A percentile compares a stretch with the other conserved stretches of the same genome.
phyloP scores from a whole-genome alignment of 2,329 filamentous ascomycete genomes.

The Escovopsis sp. region DNA sequence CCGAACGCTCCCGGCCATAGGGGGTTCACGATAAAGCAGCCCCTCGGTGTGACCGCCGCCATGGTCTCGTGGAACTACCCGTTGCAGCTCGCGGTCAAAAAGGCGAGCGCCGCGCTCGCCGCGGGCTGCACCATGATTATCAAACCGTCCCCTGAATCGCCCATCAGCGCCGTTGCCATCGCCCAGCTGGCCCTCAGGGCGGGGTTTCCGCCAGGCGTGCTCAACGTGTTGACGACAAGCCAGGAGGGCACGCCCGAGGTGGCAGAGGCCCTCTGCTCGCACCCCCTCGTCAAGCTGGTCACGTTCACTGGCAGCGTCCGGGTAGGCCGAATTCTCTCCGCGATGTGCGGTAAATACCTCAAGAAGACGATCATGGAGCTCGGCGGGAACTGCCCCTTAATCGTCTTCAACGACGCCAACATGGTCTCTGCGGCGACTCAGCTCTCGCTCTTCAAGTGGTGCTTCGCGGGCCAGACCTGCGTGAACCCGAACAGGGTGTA shows the following conservation, averaged over 20 bases:
- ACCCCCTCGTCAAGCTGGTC: constrained; percentile 42
- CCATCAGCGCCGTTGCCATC: constrained; percentile 54
- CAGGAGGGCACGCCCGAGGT: constrained; percentile 28
- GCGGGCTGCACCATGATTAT: constrained; percentile 64
- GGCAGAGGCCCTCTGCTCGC: constrained; percentile 31
- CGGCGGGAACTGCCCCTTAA: constrained; percentile 52
- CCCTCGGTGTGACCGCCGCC: constrained; percentile 20
- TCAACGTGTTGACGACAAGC: constrained; percentile 36
- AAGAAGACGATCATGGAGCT: constrained; percentile 57
- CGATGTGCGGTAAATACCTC: constrained; percentile 43
- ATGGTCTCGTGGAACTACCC: constrained; percentile 44
- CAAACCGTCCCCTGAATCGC: constrained; percentile 61
- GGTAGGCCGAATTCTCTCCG: constrained; percentile 52
- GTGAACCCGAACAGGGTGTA: constrained; percentile 49
- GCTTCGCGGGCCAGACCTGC: constrained; percentile 58
- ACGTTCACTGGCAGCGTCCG: constrained; percentile 63
- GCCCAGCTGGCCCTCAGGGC: constrained; percentile 54
- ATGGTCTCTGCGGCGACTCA: constrained; percentile 50
- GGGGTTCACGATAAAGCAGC: constrained; percentile 52
- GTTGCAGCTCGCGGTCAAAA: constrained; percentile 33
- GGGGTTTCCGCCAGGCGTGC: constrained; percentile 59
- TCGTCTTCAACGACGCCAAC: constrained; percentile 56
- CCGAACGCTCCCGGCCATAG: constrained; percentile 44
- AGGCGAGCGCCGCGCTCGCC: constrained; percentile 42
- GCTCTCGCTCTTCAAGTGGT: constrained; percentile 51